phyloP scores from a whole-genome alignment of 768 basidiomycete species.

The Suillus lakei region DNA sequence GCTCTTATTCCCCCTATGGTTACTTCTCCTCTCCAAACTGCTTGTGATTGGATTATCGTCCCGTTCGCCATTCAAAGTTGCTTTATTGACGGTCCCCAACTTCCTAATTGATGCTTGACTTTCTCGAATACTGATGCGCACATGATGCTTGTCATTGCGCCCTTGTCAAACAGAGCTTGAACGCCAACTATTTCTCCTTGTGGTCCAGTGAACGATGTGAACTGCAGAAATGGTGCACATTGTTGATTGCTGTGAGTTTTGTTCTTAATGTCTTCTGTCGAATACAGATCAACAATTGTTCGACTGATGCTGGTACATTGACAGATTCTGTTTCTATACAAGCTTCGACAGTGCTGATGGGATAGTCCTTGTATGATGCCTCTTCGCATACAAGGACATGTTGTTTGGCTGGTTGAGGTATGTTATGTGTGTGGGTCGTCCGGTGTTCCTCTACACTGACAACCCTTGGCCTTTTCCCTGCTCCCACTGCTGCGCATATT shows the following conservation, averaged over 20 bases:
- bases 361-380: not conserved
- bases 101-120: conserved; percentile 14
- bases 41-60: conserved; percentile 3
- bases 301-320: not conserved
- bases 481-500: not conserved
- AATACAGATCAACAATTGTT: not conserved
- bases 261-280: not conserved
- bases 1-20: not conserved
- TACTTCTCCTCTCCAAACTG: conserved; percentile 12
- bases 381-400: not conserved
- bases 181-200: conserved; percentile 18
- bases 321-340: not conserved
- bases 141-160: conserved; percentile 36
- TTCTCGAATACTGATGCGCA: conserved; percentile 11
- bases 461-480: not conserved
- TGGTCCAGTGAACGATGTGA: conserved; percentile 6
- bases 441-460: conserved; percentile 1
- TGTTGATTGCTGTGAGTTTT: not conserved
- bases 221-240: not conserved
- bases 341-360: not conserved
- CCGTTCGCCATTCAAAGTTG: conserved; percentile 40
- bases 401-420: not conserved
- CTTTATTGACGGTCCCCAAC: conserved; percentile 16
- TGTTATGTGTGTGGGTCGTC: not conserved
- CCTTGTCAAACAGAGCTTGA: conserved; percentile 30